Evolutionary conservation across 73 alveolate species (phyloP).

Genomic region (Vitrella brassicaformis): DNA sequence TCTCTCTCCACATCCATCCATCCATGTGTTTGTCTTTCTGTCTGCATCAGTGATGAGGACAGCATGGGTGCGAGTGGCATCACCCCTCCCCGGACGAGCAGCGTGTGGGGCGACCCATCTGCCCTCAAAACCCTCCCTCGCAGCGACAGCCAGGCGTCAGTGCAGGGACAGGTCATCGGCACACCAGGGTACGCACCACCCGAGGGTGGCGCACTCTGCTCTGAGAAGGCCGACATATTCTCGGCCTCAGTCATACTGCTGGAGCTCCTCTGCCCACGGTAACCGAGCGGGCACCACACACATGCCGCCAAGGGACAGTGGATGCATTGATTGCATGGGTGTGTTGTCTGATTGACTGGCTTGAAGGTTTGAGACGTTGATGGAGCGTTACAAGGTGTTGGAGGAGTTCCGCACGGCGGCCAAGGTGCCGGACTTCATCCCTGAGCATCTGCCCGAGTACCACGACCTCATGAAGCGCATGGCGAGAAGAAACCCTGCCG

Average conservation of each 20-base stretch:
- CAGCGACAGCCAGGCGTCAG: too few relatives aligned
- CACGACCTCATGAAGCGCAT: background rate
- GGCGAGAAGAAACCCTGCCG: background rate
- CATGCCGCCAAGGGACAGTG: too few relatives aligned
- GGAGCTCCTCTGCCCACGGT: background rate
- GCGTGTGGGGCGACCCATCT: too few relatives aligned
- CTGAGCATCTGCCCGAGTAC: background rate
- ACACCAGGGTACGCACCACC: background rate
- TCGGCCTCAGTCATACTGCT: background rate
- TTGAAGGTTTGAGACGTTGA: background rate
- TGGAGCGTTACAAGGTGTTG: background rate
- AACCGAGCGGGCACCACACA: too few relatives aligned
- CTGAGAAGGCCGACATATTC: background rate
- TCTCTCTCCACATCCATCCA: too few relatives aligned
- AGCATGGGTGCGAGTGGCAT: too few relatives aligned
- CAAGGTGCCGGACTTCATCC: background rate
- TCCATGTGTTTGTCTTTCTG: too few relatives aligned
- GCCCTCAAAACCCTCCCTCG: too few relatives aligned
- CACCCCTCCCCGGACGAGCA: too few relatives aligned
- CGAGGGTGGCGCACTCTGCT: background rate
- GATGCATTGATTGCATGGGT: too few relatives aligned
- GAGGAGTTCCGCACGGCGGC: background rate
- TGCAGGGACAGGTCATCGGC: background rate
- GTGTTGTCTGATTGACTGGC: too few relatives aligned
- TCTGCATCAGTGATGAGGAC: too few relatives aligned